phyloP scores from a whole-genome alignment of 2,329 filamentous ascomycete genomes.

The Aspergillus piperis region DNA sequence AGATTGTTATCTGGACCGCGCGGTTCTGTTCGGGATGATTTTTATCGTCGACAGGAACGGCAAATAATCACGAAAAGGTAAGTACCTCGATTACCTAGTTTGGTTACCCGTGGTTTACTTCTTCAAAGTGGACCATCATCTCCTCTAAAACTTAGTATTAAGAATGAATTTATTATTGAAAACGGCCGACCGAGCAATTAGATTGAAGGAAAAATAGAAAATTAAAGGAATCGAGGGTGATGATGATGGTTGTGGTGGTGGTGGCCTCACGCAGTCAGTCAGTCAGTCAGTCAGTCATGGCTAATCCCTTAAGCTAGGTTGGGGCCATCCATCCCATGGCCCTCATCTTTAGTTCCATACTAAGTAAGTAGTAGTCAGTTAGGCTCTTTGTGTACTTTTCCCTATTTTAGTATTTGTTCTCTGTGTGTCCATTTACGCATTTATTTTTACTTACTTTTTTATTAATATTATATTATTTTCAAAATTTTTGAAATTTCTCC shows the following conservation, averaged over 20 bases:
- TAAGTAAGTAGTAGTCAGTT: too few relatives aligned
- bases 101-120: too few relatives aligned
- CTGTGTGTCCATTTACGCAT: neutral
- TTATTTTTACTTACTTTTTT: neutral
- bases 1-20: constrained; percentile 24
- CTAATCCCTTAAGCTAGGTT: neutral
- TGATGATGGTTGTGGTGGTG: neutral
- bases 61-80: neutral
- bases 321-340: neutral
- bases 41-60: neutral
- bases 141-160: too few relatives aligned
- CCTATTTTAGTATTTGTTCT: neutral
- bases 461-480: neutral
- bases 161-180: too few relatives aligned
- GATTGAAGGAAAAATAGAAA: neutral
- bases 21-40: neutral
- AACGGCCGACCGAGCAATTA: neutral
- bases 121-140: too few relatives aligned
- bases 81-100: too few relatives aligned
- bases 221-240: neutral
- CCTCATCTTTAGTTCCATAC: neutral
- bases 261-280: neutral
- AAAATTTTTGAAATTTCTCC: neutral
- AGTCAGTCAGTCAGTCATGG: too few relatives aligned
- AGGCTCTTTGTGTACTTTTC: too few relatives aligned